Conservation (phyloP, 352 stramenopile genomes). For the Pythium vanterpoolii region DNA sequence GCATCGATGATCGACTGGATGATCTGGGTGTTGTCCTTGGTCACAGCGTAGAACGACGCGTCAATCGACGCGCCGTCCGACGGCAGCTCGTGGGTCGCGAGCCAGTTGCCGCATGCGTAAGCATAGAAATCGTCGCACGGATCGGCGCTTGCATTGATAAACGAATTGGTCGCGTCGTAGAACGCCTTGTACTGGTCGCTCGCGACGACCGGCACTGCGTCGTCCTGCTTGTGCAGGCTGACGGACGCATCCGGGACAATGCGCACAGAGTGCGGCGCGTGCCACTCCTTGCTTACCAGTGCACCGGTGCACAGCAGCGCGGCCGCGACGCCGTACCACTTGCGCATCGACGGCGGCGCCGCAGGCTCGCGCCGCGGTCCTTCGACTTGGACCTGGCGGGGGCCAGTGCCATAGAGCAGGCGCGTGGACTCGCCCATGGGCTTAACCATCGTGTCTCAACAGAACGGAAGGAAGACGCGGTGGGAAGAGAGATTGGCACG, state of each 20-base stretch:
- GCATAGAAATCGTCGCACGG: conserved; percentile 77
- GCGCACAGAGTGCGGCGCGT: background rate
- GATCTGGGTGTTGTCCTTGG: conserved; percentile 48
- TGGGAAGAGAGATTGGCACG: background rate
- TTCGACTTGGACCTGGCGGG: conserved; percentile 10
- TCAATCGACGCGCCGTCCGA: conserved; percentile 42
- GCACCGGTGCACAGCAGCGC: conserved; percentile 29
- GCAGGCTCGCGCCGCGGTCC: background rate
- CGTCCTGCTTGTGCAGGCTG: conserved; percentile 14
- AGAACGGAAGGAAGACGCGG: background rate
- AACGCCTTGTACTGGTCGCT: conserved; percentile 36
- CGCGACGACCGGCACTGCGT: background rate
- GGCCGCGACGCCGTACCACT: conserved; percentile 17
- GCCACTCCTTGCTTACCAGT: conserved; percentile 24
- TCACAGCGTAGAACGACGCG: conserved; percentile 52
- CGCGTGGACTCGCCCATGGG: conserved; percentile 18
- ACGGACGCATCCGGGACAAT: background rate
- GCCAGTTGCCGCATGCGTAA: conserved; percentile 74
- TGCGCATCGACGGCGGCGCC: conserved; percentile 9
- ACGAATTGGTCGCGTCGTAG: conserved; percentile 34
- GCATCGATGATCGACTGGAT: conserved; percentile 43
- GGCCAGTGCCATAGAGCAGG: conserved; percentile 25
- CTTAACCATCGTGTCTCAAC: conserved; percentile 14
- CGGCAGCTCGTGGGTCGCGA: conserved; percentile 48
- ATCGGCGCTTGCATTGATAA: conserved; percentile 50